Conservation (phyloP, 1,139 yeast genomes). For the Pichia sp. region DNA sequence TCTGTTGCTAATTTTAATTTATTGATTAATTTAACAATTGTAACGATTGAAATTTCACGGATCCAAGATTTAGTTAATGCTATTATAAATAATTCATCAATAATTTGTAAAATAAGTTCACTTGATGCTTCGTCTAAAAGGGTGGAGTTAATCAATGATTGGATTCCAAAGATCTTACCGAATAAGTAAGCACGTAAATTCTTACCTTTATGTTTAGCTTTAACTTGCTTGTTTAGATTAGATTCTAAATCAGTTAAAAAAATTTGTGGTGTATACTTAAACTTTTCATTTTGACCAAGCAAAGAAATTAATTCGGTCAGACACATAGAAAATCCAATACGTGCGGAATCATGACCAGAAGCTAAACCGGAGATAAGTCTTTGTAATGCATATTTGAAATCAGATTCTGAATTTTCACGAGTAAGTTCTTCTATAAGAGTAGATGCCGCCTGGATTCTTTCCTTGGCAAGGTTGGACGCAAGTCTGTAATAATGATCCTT, state of each 20-base stretch:
- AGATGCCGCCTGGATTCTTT: constrained; percentile 69
- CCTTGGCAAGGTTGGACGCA: constrained; percentile 70
- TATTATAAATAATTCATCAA: constrained; percentile 46
- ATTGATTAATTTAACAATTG: constrained; percentile 46
- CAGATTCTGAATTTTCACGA: constrained; percentile 40
- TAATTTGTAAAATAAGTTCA: constrained; percentile 29
- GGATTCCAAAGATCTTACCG: constrained; percentile 82
- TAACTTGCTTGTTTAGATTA: constrained; percentile 29
- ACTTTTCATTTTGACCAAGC: constrained; percentile 29
- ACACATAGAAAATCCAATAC: constrained; percentile 87
- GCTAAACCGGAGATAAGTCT: constrained; percentile 77
- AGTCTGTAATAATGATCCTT: constrained; percentile 73
- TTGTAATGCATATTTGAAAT: constrained; percentile 77
- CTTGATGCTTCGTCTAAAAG: background rate
- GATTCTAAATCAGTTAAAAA: constrained; percentile 38
- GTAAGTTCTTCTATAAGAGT: constrained; percentile 55
- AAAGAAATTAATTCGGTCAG: constrained; percentile 63
- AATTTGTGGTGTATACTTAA: constrained; percentile 32
- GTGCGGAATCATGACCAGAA: constrained; percentile 76
- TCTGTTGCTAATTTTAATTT: constrained; percentile 10
- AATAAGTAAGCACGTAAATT: constrained; percentile 76
- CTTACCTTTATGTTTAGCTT: constrained; percentile 61
- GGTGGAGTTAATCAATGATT: constrained; percentile 57
- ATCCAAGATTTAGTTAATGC: constrained; percentile 75
- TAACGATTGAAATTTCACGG: constrained; percentile 71